phyloP scores from a whole-genome alignment of 2,329 filamentous ascomycete genomes.

The Pezicula neosporulosa region DNA sequence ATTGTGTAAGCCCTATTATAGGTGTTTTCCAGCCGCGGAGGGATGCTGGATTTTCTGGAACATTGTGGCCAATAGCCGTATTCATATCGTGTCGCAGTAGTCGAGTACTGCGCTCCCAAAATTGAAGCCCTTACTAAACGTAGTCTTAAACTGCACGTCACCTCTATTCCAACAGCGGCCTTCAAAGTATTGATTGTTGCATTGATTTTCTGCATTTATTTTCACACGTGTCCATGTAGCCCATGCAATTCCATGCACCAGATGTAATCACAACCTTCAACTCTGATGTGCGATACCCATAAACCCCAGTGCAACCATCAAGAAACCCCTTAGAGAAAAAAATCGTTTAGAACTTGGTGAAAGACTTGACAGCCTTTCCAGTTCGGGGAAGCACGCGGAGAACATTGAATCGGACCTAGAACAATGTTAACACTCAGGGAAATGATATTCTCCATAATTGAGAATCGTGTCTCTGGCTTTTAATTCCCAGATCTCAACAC shows the following conservation, averaged over 20 bases:
- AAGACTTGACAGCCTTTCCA: slow-evolving; percentile 95
- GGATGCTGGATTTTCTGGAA: too few relatives aligned
- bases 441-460: neutral
- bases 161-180: too few relatives aligned
- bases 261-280: slow-evolving; percentile 24
- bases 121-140: too few relatives aligned
- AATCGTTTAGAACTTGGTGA: slow-evolving; percentile 88
- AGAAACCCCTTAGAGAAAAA: slow-evolving; percentile 25
- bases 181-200: slow-evolving; percentile 16
- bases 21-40: too few relatives aligned
- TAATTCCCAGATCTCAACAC: neutral
- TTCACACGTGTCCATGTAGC: slow-evolving; percentile 24
- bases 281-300: slow-evolving; percentile 25
- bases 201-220: slow-evolving; percentile 27
- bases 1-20: too few relatives aligned
- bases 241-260: slow-evolving; percentile 15
- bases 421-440: slow-evolving; percentile 11
- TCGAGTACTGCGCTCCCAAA: too few relatives aligned
- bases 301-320: slow-evolving; percentile 28
- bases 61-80: too few relatives aligned
- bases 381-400: slow-evolving; percentile 97
- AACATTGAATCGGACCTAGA: slow-evolving; percentile 97
- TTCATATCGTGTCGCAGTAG: too few relatives aligned
- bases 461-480: slow-evolving; percentile 4
- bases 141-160: too few relatives aligned